Base-by-base conservation (phyloP, 208 protist species). In the Kentomonas sorsogonicus region DNA sequence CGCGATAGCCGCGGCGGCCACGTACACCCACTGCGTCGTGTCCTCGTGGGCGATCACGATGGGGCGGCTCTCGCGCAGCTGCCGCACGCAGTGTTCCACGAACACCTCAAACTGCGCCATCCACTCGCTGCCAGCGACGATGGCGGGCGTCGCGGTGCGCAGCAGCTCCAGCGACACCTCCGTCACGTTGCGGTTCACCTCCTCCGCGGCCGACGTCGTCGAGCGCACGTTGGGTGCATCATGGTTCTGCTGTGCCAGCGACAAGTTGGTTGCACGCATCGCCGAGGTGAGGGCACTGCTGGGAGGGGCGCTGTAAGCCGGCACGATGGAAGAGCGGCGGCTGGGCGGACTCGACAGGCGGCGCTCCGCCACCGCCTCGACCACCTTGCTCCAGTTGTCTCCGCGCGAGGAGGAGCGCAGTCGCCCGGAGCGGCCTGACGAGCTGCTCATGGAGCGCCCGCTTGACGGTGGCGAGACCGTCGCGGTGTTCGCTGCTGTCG, bases 11-110 rank as follows among this genome's bases (percentile, higher is more conserved):
- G 45, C 46, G n/a, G 45, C 39, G 4, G 47, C 40, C 22, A 45
- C 34, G 31, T 44, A 63, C 9, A 63, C 34, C 16, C 2, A 34
- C 25, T 43, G 39, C 3, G 44, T 22, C 18, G 46, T 16, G 6
- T 56, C 33, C 23, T 63, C 41, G 1, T 31, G 46, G 9, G 46
- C 46, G 11, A 63, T 18, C 27, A 63, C 45, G 3, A 63, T 15
- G 11, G 34, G 2, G 15, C 30, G 18, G 10, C 10, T 7, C 29
- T 31, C 20, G 7, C 30, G 13, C 18, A 54, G 1, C 29, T 54
- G 29, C 4, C 5, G 6, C 13, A 63, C 18, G 10, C 10, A 38
- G 10, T 10, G 0, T 5, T 53, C 50, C n/a, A 54, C 31, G 15
- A 54, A 54, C 3, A 15, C 18, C 7, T 54, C 50, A 3, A 54